Conservation (phyloP, 208 protist species). For the Herpetomonas muscarum region DNA sequence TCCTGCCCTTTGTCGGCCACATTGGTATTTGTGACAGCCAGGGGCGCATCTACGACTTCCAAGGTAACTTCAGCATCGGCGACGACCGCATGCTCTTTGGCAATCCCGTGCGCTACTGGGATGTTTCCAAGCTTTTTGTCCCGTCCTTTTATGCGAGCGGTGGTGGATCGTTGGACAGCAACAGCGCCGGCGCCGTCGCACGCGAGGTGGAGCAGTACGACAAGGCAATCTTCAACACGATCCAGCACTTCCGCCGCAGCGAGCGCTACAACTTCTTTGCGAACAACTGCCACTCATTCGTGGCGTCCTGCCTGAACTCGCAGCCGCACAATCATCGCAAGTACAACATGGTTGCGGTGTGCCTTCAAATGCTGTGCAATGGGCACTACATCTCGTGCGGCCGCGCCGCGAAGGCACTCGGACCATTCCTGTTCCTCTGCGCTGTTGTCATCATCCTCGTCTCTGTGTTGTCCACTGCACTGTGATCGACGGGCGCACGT, state of each 20-base stretch:
- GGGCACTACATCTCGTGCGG: constrained; percentile 32
- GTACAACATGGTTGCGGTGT: constrained; percentile 44
- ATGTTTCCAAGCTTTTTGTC: constrained; percentile 49
- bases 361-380: constrained; percentile 40
- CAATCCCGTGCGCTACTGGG: constrained; percentile 75
- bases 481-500: no score
- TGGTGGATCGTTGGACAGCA: constrained; percentile 1
- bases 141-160: constrained; percentile 45
- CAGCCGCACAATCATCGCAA: constrained; percentile 17
- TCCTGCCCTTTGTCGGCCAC: constrained; percentile 90
- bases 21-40: constrained; percentile 85
- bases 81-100: constrained; percentile 90
- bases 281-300: constrained; percentile 89
- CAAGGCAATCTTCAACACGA: constrained; percentile 26
- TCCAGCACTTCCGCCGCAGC: constrained; percentile 50
- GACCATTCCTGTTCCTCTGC: constrained; percentile 30
- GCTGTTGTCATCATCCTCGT: constrained; percentile 10
- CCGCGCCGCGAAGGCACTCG: constrained; percentile 34
- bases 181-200: constrained; percentile 17
- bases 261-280: constrained; percentile 85
- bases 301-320: constrained; percentile 42
- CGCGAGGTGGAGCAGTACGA: constrained; percentile 59
- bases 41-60: constrained; percentile 89
- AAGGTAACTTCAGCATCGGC: constrained; percentile 76
- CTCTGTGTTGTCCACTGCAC: no score